Percentiles rank a stretch among this genome's conserved stretches.
Conservation (phyloP, 768 basidiomycete species). For the Pisolithus sp. region DNA sequence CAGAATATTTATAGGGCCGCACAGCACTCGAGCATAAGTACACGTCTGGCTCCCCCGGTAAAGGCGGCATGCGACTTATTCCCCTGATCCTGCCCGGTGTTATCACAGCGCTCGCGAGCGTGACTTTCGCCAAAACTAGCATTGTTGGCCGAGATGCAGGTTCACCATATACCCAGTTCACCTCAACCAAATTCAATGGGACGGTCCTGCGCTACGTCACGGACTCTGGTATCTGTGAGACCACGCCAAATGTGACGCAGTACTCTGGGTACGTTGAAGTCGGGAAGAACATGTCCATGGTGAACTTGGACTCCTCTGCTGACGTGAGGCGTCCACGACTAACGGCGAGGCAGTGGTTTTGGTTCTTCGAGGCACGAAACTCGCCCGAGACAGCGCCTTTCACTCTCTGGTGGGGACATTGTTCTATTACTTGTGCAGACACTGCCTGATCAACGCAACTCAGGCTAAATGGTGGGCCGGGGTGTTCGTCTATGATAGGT, state of each 20-base stretch:
- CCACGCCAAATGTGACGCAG: slow-evolving; percentile 53
- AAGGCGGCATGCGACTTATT: slow-evolving; percentile 11
- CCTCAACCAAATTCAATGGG: slow-evolving; percentile 13
- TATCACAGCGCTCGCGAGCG: background rate
- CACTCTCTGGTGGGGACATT: slow-evolving; percentile 48
- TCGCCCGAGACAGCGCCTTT: slow-evolving; percentile 58
- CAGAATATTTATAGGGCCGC: too few relatives aligned
- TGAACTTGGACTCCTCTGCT: slow-evolving; percentile 10
- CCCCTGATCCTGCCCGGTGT: background rate
- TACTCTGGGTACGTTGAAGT: slow-evolving; percentile 60
- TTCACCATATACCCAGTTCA: slow-evolving; percentile 1
- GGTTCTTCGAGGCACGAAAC: slow-evolving; percentile 64
- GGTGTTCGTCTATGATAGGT: slow-evolving; percentile 59
- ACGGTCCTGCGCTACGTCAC: slow-evolving; percentile 41
- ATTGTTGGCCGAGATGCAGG: background rate
- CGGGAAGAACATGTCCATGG: slow-evolving; percentile 53
- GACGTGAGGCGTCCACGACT: background rate
- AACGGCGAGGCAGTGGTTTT: slow-evolving; percentile 50
- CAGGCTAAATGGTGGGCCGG: slow-evolving; percentile 59
- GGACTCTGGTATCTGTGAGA: slow-evolving; percentile 61
- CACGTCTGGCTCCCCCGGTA: too few relatives aligned
- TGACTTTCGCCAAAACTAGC: background rate
- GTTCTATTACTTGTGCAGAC: background rate
- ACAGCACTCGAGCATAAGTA: too few relatives aligned
- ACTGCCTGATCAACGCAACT: background rate